phyloP scores from a whole-genome alignment of 1,284 basidiomycete species.

The Irpex sp. region DNA sequence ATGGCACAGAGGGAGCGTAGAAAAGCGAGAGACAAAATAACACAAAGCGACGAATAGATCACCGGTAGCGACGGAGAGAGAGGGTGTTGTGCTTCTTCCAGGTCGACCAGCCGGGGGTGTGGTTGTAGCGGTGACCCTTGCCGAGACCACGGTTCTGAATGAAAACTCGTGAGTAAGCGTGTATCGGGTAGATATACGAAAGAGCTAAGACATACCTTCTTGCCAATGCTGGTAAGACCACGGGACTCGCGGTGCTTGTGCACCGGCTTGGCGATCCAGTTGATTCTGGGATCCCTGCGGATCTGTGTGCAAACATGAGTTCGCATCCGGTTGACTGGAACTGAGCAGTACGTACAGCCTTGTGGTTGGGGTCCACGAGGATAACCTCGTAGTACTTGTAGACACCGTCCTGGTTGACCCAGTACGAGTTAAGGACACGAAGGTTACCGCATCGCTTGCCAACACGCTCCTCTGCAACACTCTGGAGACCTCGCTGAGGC shows the following conservation, averaged over 20 bases:
- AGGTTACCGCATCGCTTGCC: constrained; percentile 95
- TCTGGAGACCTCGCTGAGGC: constrained; percentile 91
- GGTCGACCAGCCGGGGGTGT: constrained; percentile 86
- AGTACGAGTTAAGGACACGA: constrained; percentile 97
- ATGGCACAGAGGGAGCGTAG: constrained; percentile 18
- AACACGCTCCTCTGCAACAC: constrained; percentile 97
- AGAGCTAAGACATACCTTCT: constrained; percentile 59
- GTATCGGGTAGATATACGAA: background rate
- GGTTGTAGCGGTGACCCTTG: constrained; percentile 96
- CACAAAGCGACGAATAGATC: constrained; percentile 36
- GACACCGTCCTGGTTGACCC: constrained; percentile 99
- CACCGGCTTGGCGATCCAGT: constrained; percentile 98
- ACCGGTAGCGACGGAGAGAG: constrained; percentile 97
- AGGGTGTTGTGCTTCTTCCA: constrained; percentile 99
- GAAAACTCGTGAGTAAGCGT: constrained; percentile 8
- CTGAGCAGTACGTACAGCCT: constrained; percentile 64
- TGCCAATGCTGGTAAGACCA: constrained; percentile 95
- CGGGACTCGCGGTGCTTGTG: constrained; percentile 99
- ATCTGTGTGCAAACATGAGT: constrained; percentile 44
- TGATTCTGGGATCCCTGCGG: constrained; percentile 94
- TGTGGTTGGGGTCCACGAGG: constrained; percentile 92
- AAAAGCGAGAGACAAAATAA: constrained; percentile 23
- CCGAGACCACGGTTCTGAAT: constrained; percentile 87
- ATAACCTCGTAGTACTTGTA: constrained; percentile 99
- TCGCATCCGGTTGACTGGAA: background rate